Conservation (phyloP, 352 stramenopile genomes). For the Pythium diclinum region DNA sequence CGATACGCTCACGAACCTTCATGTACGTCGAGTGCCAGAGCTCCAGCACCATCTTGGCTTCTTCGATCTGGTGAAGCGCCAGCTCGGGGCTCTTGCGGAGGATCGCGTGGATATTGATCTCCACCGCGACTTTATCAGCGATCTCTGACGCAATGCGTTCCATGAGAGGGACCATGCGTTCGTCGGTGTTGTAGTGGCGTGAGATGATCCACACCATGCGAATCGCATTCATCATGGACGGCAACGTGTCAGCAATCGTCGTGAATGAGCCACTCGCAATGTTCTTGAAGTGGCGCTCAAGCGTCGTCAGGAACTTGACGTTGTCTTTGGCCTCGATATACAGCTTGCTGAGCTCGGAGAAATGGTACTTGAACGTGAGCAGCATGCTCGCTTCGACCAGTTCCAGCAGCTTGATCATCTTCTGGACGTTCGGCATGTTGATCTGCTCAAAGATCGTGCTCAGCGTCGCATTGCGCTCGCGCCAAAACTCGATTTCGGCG, state of each 20-base stretch:
- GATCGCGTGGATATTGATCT: constrained; percentile 92
- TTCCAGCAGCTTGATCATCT: constrained; percentile 93
- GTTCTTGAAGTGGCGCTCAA: constrained; percentile 97
- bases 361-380: constrained; percentile 93
- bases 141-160: constrained; percentile 94
- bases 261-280: constrained; percentile 89
- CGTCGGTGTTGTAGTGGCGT: constrained; percentile 96
- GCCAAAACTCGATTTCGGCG: constrained; percentile 96
- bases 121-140: constrained; percentile 87
- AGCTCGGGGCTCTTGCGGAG: constrained; percentile 74
- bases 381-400: constrained; percentile 89
- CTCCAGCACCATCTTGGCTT: constrained; percentile 91
- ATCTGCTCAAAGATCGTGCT: constrained; percentile 96
- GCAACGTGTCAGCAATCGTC: constrained; percentile 91
- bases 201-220: constrained; percentile 98
- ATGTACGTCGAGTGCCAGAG: constrained; percentile 95
- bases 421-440: constrained; percentile 93
- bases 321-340: constrained; percentile 96
- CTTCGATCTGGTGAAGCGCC: constrained; percentile 81
- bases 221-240: constrained; percentile 96
- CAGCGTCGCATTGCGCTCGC: constrained; percentile 91
- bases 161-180: constrained; percentile 95
- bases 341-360: constrained; percentile 92
- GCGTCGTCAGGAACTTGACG: constrained; percentile 95
- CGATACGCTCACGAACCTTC: constrained; percentile 92